These are phyloP conservation scores for Paecilomyces sp. DNA, from an alignment of 2,329 filamentous ascomycete genomes.

Conservation along the genomic window DNA sequence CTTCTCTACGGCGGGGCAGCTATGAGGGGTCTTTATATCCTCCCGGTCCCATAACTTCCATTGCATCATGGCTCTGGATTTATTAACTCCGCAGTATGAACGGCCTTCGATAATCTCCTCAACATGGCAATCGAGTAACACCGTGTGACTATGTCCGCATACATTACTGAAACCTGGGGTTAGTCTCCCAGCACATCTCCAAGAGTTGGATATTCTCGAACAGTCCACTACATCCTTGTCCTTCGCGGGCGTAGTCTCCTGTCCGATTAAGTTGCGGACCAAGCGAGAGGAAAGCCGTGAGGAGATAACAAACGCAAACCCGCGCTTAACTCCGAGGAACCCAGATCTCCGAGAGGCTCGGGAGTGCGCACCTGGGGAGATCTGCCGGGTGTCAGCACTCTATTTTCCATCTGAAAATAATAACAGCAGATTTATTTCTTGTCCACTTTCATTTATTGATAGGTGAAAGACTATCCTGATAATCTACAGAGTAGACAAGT, in stretches of 20 bases:
- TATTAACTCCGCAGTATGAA: not conserved
- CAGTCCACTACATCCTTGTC: not conserved
- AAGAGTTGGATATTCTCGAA: not conserved
- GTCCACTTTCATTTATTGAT: no score
- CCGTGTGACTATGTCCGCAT: not conserved
- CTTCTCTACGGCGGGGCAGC: not conserved
- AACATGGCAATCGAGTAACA: not conserved
- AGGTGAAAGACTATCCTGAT: no score
- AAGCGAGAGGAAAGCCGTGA: not conserved
- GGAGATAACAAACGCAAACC: no score
- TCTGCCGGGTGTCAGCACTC: no score
- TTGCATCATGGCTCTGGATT: not conserved
- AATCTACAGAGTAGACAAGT: no score
- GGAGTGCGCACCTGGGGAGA: no score
- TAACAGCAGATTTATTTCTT: no score
- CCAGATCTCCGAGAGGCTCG: no score
- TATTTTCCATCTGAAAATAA: no score
- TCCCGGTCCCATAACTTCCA: not conserved
- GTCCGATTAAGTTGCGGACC: not conserved
- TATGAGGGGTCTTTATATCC: not conserved
- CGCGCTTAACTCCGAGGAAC: no score
- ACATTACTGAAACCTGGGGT: not conserved
- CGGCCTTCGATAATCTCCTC: not conserved
- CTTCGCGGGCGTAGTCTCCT: not conserved
- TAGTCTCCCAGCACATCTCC: not conserved